Evolutionary conservation across 495 filamentous ascomycete genomes (phyloP).

Genomic region (Podospora sp.): DNA sequence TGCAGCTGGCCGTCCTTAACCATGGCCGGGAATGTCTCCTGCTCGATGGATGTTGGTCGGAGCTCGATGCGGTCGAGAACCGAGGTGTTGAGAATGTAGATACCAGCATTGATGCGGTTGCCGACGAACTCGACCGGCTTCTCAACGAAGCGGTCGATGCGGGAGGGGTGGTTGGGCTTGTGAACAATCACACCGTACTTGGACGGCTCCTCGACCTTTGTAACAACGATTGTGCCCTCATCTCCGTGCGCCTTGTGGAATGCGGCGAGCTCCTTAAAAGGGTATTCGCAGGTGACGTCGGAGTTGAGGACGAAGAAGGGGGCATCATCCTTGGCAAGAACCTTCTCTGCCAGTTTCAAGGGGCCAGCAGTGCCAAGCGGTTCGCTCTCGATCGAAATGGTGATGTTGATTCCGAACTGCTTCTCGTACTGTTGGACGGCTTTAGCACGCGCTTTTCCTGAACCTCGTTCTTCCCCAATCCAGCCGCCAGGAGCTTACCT

Average conservation of each 20-base stretch:
- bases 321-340: constrained; percentile 86
- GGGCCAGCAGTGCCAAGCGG: constrained; percentile 95
- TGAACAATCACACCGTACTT: constrained; percentile 99
- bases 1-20: constrained; percentile 89
- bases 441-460: constrained; percentile 14
- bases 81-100: constrained; percentile 96
- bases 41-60: constrained; percentile 98
- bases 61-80: constrained; percentile 92
- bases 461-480: constrained; percentile 10
- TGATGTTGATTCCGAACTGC: constrained; percentile 89
- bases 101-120: constrained; percentile 98
- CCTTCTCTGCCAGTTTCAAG: constrained; percentile 92
- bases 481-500: constrained; percentile 39
- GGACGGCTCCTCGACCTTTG: constrained; percentile 98
- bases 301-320: constrained; percentile 99
- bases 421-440: constrained; percentile 71
- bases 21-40: constrained; percentile 98
- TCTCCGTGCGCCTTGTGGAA: constrained; percentile 93
- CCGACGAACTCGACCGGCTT: constrained; percentile 99
- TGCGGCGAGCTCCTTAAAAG: constrained; percentile 83
- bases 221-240: constrained; percentile 98
- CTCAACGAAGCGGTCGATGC: constrained; percentile 99
- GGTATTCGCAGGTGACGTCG: constrained; percentile 97
- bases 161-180: constrained; percentile 87
- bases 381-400: constrained; percentile 94